Percentiles rank a stretch among this genome's conserved stretches.
Conservation (phyloP, 306 rosid genomes). For the Cucurbita moschata region DNA sequence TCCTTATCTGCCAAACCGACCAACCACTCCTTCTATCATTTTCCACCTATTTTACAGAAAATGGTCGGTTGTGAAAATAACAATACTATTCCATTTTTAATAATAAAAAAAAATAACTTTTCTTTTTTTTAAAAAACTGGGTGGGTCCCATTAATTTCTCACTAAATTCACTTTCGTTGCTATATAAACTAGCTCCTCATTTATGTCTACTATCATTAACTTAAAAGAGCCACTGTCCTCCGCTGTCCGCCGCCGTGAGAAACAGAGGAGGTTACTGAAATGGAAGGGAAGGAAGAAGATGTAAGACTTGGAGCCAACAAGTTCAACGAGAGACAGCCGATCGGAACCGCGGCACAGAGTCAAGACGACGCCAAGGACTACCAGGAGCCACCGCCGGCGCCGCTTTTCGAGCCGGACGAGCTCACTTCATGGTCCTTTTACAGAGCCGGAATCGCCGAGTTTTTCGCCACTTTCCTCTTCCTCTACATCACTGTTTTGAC, state of each 20-base stretch:
- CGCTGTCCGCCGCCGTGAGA: not conserved
- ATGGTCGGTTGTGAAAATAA: not conserved
- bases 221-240: not conserved
- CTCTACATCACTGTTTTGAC: constrained; percentile 39
- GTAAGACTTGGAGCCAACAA: constrained; percentile 78
- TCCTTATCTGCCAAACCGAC: not conserved
- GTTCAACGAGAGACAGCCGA: constrained; percentile 73
- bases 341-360: constrained; percentile 57
- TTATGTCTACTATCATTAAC: not conserved
- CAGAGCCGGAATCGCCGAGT: constrained; percentile 50
- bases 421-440: constrained; percentile 68
- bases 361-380: constrained; percentile 62
- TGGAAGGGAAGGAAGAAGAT: constrained; percentile 86
- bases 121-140: not conserved
- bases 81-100: not conserved
- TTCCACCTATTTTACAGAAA: not conserved
- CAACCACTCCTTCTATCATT: not conserved
- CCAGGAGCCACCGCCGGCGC: constrained; percentile 49
- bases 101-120: too few relatives aligned
- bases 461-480: constrained; percentile 41
- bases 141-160: not conserved
- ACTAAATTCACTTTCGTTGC: not conserved
- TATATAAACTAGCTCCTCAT: not conserved
- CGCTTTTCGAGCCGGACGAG: constrained; percentile 63
- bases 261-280: not conserved